Evolutionary conservation across 306 rosid species (phyloP).

Genomic region (Cucurbita argyrosperma): DNA sequence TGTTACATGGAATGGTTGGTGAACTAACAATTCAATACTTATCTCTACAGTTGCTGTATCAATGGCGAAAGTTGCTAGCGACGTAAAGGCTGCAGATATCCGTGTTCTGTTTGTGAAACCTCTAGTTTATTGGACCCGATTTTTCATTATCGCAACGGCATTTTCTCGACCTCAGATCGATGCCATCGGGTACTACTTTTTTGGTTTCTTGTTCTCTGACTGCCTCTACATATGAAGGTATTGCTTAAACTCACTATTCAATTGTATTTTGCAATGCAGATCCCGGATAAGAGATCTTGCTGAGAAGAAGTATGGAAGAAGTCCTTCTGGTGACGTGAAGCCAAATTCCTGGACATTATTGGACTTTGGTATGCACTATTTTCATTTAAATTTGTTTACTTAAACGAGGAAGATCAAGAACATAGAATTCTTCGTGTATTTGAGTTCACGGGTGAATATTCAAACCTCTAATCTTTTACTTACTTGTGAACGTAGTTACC

Average conservation of each 20-base stretch:
- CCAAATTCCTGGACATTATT: constrained; percentile 93
- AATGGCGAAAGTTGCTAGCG: constrained; percentile 78
- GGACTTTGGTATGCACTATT: constrained; percentile 54
- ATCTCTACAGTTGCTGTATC: constrained; percentile 68
- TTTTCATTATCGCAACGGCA: constrained; percentile 78
- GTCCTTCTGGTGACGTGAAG: constrained; percentile 62
- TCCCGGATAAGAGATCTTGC: constrained; percentile 76
- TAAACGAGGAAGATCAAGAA: background rate
- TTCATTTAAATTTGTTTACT: background rate
- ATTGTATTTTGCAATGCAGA: constrained; percentile 28
- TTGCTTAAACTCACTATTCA: background rate
- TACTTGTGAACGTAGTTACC: too few species aligned
- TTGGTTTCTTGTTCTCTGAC: constrained; percentile 3
- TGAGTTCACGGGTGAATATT: background rate
- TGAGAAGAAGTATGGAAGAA: constrained; percentile 69
- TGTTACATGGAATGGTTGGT: background rate
- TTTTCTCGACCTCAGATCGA: constrained; percentile 92
- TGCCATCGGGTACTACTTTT: constrained; percentile 53
- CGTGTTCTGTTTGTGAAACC: constrained; percentile 93
- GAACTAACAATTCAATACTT: constrained; percentile 1
- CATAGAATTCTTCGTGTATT: background rate
- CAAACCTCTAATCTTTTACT: background rate
- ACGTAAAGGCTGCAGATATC: constrained; percentile 86
- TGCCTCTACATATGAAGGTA: background rate
- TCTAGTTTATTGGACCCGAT: constrained; percentile 89